These are phyloP conservation scores for Tricholoma terreum DNA, from an alignment of 768 basidiomycete species.

Conservation along the genomic window DNA sequence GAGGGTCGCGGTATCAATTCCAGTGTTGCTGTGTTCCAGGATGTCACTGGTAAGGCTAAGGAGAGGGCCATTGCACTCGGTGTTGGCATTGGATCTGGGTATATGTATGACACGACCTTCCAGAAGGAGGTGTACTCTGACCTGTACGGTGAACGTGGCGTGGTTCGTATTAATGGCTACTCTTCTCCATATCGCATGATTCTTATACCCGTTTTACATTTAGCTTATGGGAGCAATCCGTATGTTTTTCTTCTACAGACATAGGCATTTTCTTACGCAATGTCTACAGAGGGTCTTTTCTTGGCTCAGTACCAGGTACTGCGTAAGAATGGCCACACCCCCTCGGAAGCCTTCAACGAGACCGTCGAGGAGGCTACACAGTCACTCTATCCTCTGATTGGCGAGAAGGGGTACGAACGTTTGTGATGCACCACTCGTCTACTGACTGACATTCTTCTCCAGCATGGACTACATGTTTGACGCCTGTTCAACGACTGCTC, in stretches of 20 bases:
- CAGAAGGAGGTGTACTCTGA: conserved; percentile 99
- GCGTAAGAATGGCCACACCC: conserved; percentile 92
- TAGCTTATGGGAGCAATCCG: conserved; percentile 97
- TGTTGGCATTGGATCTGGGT: conserved; percentile 93
- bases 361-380: conserved; percentile 99
- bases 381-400: conserved; percentile 95
- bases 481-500: conserved; percentile 98
- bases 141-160: conserved; percentile 99
- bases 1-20: conserved; percentile 99
- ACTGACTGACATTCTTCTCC: background rate
- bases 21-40: conserved; percentile 92
- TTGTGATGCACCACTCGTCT: background rate
- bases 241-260: conserved; percentile 35
- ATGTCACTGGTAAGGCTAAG: conserved; percentile 95
- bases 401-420: conserved; percentile 75
- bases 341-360: conserved; percentile 99
- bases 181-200: conserved; percentile 3
- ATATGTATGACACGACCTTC: conserved; percentile 98
- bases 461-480: conserved; percentile 99
- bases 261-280: background rate
- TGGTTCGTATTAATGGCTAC: conserved; percentile 54
- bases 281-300: conserved; percentile 85
- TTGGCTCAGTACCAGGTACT: conserved; percentile 98
- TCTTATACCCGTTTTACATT: conserved; percentile 5
- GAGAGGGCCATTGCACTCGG: conserved; percentile 96